Percentiles rank a stretch among this genome's conserved stretches.
Evolutionary conservation across 2,329 filamentous ascomycete species (phyloP).

Genomic region (Fusarium hostae): DNA sequence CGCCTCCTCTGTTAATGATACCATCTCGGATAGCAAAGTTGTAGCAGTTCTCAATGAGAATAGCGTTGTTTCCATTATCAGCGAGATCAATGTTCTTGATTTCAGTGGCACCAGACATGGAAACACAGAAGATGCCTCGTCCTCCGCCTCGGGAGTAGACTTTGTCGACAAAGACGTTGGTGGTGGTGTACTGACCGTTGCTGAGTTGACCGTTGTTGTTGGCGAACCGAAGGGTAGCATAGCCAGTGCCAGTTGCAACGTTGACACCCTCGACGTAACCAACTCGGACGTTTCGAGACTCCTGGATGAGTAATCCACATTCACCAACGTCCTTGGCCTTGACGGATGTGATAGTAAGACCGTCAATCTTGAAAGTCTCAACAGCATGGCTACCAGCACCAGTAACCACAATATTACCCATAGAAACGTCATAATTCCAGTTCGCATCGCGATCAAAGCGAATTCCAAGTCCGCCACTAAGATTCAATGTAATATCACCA

Average conservation of each 20-base stretch:
- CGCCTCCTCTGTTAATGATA: constrained; percentile 64
- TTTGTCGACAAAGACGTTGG: constrained; percentile 63
- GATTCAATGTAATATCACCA: constrained; percentile 65
- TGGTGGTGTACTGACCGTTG: constrained; percentile 59
- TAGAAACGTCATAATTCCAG: constrained; percentile 63
- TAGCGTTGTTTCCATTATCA: constrained; percentile 65
- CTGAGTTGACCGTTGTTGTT: constrained; percentile 64
- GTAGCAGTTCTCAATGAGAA: constrained; percentile 71
- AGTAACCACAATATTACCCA: constrained; percentile 62
- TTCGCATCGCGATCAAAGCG: constrained; percentile 67
- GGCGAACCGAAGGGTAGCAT: constrained; percentile 67
- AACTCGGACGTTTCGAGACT: constrained; percentile 62
- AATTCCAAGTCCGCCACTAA: constrained; percentile 65
- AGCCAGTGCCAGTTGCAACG: constrained; percentile 62
- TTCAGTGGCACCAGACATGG: constrained; percentile 63
- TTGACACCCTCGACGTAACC: constrained; percentile 67
- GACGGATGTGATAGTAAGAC: constrained; percentile 62
- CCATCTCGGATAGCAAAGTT: constrained; percentile 62
- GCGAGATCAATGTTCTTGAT: constrained; percentile 62
- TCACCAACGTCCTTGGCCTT: constrained; percentile 66
- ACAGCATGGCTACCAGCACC: constrained; percentile 67
- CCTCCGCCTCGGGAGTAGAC: constrained; percentile 67
- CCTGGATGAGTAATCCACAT: constrained; percentile 66
- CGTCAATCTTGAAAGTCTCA: constrained; percentile 69
- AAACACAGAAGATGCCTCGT: constrained; percentile 68